These are phyloP conservation scores for Colletotrichum euphorbiae DNA, from an alignment of 2,329 filamentous ascomycete species.

Conservation along the genomic window DNA sequence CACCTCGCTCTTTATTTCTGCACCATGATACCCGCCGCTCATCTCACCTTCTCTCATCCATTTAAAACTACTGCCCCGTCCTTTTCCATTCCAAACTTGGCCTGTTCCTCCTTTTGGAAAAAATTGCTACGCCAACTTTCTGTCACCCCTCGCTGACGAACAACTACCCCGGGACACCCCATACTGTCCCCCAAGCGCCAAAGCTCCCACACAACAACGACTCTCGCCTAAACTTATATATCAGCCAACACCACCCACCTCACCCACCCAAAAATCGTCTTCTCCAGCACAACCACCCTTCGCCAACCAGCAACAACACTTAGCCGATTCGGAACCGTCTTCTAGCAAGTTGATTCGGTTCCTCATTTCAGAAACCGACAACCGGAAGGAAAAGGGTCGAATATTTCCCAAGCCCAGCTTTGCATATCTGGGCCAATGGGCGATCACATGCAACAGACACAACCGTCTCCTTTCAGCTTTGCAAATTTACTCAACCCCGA, in stretches of 20 bases:
- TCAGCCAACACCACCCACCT: slow-evolving; percentile 20
- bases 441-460: slow-evolving; percentile 81
- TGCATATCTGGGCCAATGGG: slow-evolving; percentile 43
- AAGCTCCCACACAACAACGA: slow-evolving; percentile 22
- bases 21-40: slow-evolving; percentile 13
- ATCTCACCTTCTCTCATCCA: slow-evolving; percentile 25
- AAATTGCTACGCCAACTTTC: slow-evolving; percentile 36
- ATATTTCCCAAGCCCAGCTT: slow-evolving; percentile 14
- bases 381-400: slow-evolving; percentile 11
- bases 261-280: background rate
- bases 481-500: slow-evolving; percentile 78
- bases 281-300: background rate
- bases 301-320: slow-evolving; percentile 10
- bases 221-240: slow-evolving; percentile 36
- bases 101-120: slow-evolving; percentile 37
- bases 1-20: slow-evolving; percentile 13
- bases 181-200: slow-evolving; percentile 26
- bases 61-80: slow-evolving; percentile 40
- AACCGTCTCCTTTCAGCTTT: slow-evolving; percentile 76
- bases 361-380: background rate
- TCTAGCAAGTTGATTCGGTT: slow-evolving; percentile 4
- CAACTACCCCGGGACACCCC: slow-evolving; percentile 28
- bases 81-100: slow-evolving; percentile 22
- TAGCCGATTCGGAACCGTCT: background rate
- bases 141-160: slow-evolving; percentile 35